phyloP scores from a whole-genome alignment of 2,329 filamentous ascomycete genomes.

The Monosporascus sp. region DNA sequence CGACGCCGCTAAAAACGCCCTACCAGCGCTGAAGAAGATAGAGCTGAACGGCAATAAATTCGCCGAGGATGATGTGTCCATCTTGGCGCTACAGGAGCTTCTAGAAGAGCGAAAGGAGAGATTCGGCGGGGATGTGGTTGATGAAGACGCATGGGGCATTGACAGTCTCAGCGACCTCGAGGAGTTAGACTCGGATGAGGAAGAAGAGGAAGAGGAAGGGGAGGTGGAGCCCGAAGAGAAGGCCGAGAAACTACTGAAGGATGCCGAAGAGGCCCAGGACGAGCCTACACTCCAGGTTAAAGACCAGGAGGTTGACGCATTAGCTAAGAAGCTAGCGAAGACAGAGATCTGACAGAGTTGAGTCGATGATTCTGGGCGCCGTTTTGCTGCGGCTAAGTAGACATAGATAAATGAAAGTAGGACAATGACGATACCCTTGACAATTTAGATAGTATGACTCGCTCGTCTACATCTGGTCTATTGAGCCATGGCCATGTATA shows the following conservation, averaged over 20 bases:
- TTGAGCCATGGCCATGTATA: too few species aligned
- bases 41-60: constrained; percentile 98
- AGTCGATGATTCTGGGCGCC: background rate
- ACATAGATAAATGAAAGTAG: background rate
- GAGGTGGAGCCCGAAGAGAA: constrained; percentile 54
- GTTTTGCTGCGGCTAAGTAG: background rate
- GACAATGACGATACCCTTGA: background rate
- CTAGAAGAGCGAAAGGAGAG: constrained; percentile 76
- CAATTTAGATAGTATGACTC: too few species aligned
- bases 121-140: constrained; percentile 56
- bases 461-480: too few species aligned
- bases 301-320: constrained; percentile 73
- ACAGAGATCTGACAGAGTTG: constrained; percentile 47
- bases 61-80: constrained; percentile 71
- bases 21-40: constrained; percentile 76
- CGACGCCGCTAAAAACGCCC: constrained; percentile 57
- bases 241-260: constrained; percentile 63
- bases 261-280: constrained; percentile 67
- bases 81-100: constrained; percentile 63
- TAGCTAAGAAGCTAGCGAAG: constrained; percentile 73
- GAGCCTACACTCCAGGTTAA: constrained; percentile 66
- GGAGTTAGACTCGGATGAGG: constrained; percentile 64
- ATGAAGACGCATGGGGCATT: constrained; percentile 78
- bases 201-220: constrained; percentile 62
- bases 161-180: constrained; percentile 85